Conservation (phyloP, 2,329 filamentous ascomycete genomes). For the Dothideomycetidae sp. region DNA sequence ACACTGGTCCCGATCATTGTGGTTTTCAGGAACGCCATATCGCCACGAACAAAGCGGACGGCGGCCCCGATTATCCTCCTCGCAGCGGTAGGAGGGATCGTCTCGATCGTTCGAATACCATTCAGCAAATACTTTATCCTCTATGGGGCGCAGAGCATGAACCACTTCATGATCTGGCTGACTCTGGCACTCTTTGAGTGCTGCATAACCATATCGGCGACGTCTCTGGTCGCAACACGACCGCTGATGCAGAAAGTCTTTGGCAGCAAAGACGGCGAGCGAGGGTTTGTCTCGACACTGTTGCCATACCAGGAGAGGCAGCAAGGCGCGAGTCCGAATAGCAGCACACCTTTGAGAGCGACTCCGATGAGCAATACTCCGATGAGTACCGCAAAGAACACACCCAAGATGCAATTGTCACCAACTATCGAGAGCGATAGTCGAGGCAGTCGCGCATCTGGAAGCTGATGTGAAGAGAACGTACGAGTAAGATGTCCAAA, state of each 20-base stretch:
- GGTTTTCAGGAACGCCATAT: constrained; percentile 28
- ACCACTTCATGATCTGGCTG: background rate
- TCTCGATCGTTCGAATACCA: constrained; percentile 11
- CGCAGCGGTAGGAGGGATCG: constrained; percentile 21
- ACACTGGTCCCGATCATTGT: constrained; percentile 28
- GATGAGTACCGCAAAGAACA: too few relatives aligned
- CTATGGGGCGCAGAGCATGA: background rate
- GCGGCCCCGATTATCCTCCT: constrained; percentile 24
- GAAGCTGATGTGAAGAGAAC: too few relatives aligned
- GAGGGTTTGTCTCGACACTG: too few relatives aligned
- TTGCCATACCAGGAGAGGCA: too few relatives aligned
- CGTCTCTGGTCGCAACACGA: constrained; percentile 1
- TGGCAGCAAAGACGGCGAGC: background rate
- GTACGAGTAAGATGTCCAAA: too few relatives aligned
- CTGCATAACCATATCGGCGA: constrained; percentile 5
- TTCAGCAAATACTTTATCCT: background rate
- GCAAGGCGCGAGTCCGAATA: too few relatives aligned
- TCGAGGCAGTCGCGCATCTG: too few relatives aligned
- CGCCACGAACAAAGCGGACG: constrained; percentile 26
- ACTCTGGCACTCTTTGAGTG: constrained; percentile 6
- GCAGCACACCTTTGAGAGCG: too few relatives aligned
- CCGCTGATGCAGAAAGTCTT: constrained; percentile 2
- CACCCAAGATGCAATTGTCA: too few relatives aligned
- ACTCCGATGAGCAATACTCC: too few relatives aligned
- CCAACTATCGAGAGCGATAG: too few relatives aligned